Percentiles rank a stretch among this genome's conserved stretches.
phyloP scores from a whole-genome alignment of 1,284 basidiomycete species.

The Heterobasidion occidentale region DNA sequence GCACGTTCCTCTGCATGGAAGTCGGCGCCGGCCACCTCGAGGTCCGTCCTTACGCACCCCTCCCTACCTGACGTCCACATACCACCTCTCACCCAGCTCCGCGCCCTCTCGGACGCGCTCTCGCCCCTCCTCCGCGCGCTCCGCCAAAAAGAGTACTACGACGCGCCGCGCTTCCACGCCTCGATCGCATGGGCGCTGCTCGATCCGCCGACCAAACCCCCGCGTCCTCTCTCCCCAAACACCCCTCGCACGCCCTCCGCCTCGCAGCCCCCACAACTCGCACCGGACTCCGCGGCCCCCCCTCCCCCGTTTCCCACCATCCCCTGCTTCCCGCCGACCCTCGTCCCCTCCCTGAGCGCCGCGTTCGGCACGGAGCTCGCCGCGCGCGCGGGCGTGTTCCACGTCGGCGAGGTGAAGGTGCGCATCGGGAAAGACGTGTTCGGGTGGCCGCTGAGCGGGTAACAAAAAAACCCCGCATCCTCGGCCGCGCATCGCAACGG shows the following conservation, averaged over 20 bases:
- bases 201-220: constrained; percentile 7
- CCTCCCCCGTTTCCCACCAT: constrained; percentile 35
- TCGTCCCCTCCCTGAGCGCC: constrained; percentile 42
- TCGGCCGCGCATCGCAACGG: too few species aligned
- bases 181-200: constrained; percentile 78
- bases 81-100: constrained; percentile 33
- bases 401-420: constrained; percentile 43
- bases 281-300: not conserved
- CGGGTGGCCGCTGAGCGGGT: constrained; percentile 28
- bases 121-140: constrained; percentile 44
- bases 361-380: constrained; percentile 32
- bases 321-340: constrained; percentile 37
- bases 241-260: not conserved
- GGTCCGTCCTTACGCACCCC: constrained; percentile 35
- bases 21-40: constrained; percentile 70
- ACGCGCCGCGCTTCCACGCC: constrained; percentile 67
- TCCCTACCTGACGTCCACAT: not conserved
- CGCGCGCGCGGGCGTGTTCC: constrained; percentile 39
- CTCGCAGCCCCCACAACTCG: not conserved
- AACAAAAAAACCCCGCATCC: not conserved
- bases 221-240: not conserved
- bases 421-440: constrained; percentile 60
- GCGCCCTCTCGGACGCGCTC: constrained; percentile 41
- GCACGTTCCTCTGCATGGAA: constrained; percentile 68
- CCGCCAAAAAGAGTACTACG: constrained; percentile 68